Base-by-base conservation (phyloP, 768 basidiomycete genomes). In the Termitomyces bulborhizus region DNA sequence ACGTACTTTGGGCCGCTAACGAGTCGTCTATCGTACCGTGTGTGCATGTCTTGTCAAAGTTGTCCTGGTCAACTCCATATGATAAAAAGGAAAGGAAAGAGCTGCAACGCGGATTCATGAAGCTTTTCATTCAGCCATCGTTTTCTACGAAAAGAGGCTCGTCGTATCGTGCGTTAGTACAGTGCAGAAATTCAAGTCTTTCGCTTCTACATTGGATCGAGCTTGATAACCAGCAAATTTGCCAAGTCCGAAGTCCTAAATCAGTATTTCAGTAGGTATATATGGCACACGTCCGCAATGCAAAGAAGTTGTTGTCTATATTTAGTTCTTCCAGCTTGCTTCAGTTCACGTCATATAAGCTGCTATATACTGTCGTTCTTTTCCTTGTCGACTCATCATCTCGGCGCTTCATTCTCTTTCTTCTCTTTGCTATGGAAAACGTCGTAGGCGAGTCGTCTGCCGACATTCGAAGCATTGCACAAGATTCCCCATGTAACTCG, bases 291-390 rank as follows among this genome's bases (percentile, higher is more conserved):
- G 44, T 18, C 37, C 15, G 16, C 21, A 37, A 53, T 13, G 24
- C 24, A 18, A 53, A 48, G 46, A 54, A 43, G 37, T 29, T 3
- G 21, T 21, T 18, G 29, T 53, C 45, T 53, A 47, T 53, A 45
- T 51, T 51, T 45, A 46, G 29, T 12, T 43, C 56, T 59, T 62
- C 54, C 44, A 36, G 41, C 46, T 56, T 58, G 46, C 21, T 57
- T 54, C 46, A 56, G 42, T 34, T 50, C 53, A 40, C 43, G 43
- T 60, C 60, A 52, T 24, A 46, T 51, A 32, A 24, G 46, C 45
- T 24, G 8, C 31, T n/a, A 60, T 44, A 41, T 42, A 27, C 18
- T 7, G 26, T 32, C 39, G 8, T 41, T 43, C 45, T 41, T 39
- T 52, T 46, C n/a, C 39, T 18, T 31, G 32, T 40, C 21, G 15